Percentiles rank a stretch among this genome's conserved stretches.
These are phyloP conservation scores for Fusarium pseudonygamai DNA, from an alignment of 2,329 filamentous ascomycete genomes.

Conservation along the genomic window DNA sequence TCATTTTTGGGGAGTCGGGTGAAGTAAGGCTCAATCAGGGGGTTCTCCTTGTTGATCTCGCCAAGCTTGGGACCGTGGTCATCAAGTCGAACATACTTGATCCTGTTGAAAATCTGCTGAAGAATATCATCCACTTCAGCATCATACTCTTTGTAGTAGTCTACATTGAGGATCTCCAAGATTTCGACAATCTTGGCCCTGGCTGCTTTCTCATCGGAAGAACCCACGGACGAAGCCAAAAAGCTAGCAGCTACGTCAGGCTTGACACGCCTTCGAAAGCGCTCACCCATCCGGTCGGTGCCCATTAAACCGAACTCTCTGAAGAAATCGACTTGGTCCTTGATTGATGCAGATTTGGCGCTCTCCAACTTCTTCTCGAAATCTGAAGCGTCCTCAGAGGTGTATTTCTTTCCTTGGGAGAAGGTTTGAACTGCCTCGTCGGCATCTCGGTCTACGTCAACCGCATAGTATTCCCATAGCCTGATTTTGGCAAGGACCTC, in stretches of 20 bases:
- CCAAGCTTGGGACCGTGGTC: conserved; percentile 89
- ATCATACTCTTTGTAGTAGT: conserved; percentile 93
- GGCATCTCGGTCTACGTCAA: conserved; percentile 79
- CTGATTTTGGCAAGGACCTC: conserved; percentile 80
- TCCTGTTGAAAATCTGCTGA: conserved; percentile 91
- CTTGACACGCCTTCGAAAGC: conserved; percentile 77
- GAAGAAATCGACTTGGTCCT: conserved; percentile 69
- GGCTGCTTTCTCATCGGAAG: conserved; percentile 66
- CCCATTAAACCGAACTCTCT: conserved; percentile 75
- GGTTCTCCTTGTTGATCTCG: conserved; percentile 77
- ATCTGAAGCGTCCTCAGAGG: conserved; percentile 56
- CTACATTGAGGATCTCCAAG: conserved; percentile 85
- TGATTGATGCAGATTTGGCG: conserved; percentile 55
- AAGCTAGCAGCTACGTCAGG: conserved; percentile 73
- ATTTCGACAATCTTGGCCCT: conserved; percentile 68
- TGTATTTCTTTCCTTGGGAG: conserved; percentile 67
- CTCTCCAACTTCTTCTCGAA: conserved; percentile 55
- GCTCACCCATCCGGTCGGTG: conserved; percentile 78
- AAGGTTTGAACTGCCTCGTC: conserved; percentile 77
- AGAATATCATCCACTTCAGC: conserved; percentile 82
- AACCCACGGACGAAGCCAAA: conserved; percentile 60
- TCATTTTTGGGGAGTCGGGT: conserved; percentile 85
- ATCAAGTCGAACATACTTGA: conserved; percentile 95
- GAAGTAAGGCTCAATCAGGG: conserved; percentile 94
- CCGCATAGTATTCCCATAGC: conserved; percentile 93